Base-by-base conservation (phyloP, 352 stramenopile species). In the Globisporangium splendens region DNA sequence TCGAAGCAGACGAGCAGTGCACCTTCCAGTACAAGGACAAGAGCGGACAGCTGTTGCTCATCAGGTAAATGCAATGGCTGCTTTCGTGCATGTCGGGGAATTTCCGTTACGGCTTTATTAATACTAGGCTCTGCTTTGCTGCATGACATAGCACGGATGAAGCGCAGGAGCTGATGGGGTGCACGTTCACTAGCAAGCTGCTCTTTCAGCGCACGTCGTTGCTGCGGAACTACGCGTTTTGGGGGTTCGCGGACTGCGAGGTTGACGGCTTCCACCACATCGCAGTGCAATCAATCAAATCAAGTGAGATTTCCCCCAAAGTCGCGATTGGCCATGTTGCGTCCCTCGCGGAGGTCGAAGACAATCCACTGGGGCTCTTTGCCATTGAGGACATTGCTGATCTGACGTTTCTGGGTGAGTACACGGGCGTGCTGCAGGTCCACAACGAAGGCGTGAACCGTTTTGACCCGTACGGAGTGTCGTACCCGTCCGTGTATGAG, bases 171-270 rank as follows among this genome's bases (percentile, higher is more conserved):
- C 69, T 89, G 28, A 91, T 91, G 80, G 66, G 63, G 13, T 91
- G 80, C 70, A 81, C 70, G 46, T 93, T 86, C 66, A 88, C 81
- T 24, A 84, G 62, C 64, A 87, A 86, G 33, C 60, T 91, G 56
- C 63, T 91, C 17, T 93, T 91, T 63, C 73, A 90, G 63, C 70
- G 77, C 48, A 75, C 80, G 56, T 61, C 65, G 12, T 66, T 90
- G 73, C 65, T 93, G 59, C 66, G 76, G 35, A 93, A 91, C 58
- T 93, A 93, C 57, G 75, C 55, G 22, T 92, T 90, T 61, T 90
- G 80, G 73, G 83, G 80, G 22, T 91, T 89, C 57, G 79, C 77
- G 18, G 77, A 79, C 65, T 68, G 63, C 43, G 54, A 66, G 14
- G 52, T 73, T 31, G 73, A 90, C 43, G 77, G 72, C 11, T 88